These are phyloP conservation scores for Prinsepia uniflora DNA, from an alignment of 306 rosid genomes.

Conservation along the genomic window DNA sequence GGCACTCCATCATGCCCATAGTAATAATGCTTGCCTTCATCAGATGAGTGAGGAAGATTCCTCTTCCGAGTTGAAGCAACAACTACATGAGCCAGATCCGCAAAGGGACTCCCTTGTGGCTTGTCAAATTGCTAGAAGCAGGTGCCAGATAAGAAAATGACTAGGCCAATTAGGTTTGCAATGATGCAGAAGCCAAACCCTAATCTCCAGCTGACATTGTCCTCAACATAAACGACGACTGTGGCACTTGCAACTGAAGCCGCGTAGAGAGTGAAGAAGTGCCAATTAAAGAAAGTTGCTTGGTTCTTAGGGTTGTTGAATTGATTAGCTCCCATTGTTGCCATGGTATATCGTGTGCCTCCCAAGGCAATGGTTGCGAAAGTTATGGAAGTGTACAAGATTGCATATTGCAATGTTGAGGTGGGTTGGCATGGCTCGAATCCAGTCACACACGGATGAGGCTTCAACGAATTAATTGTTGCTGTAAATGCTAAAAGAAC, in stretches of 20 bases:
- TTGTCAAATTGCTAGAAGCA: slow-evolving; percentile 30
- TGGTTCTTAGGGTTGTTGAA: slow-evolving; percentile 34
- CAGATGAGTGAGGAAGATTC: slow-evolving; percentile 24
- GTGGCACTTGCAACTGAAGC: slow-evolving; percentile 21
- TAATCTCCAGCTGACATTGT: slow-evolving; percentile 37
- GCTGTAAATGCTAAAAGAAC: slow-evolving; percentile 27
- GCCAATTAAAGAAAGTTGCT: slow-evolving; percentile 44
- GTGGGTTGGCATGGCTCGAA: slow-evolving; percentile 31
- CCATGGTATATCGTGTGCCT: slow-evolving; percentile 46
- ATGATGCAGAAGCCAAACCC: slow-evolving; percentile 40
- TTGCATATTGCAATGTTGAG: slow-evolving; percentile 27
- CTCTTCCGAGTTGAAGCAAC: slow-evolving; percentile 42
- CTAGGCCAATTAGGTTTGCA: slow-evolving; percentile 18
- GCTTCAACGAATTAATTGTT: slow-evolving; percentile 27
- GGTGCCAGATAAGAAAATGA: slow-evolving; percentile 31
- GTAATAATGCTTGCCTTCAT: slow-evolving; percentile 28
- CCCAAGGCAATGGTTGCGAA: slow-evolving; percentile 41
- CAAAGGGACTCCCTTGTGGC: slow-evolving; percentile 34
- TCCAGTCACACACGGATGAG: slow-evolving; percentile 25
- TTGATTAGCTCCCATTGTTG: slow-evolving; percentile 51
- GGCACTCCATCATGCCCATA: slow-evolving; percentile 11
- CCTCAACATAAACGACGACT: slow-evolving; percentile 40
- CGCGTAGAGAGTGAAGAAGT: slow-evolving; percentile 27
- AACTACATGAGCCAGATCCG: slow-evolving; percentile 34
- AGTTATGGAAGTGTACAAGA: slow-evolving; percentile 30